Percentiles rank a stretch among this genome's conserved stretches.
These are phyloP conservation scores for Globisporangium alternatum DNA, from an alignment of 352 stramenopile genomes.

Conservation along the genomic window DNA sequence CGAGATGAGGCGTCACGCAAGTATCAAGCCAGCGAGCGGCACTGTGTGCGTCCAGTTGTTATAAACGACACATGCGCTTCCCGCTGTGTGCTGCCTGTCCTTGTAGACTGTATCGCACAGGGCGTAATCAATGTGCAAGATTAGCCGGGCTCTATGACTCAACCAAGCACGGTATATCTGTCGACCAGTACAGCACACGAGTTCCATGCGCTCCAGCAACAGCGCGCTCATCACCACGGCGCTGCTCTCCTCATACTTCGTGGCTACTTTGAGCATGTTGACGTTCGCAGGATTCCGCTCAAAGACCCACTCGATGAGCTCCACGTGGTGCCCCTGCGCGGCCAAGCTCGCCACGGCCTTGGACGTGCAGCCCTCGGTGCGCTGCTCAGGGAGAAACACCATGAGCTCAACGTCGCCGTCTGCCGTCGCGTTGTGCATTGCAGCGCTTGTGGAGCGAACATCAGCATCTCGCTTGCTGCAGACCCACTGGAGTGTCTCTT, in stretches of 20 bases:
- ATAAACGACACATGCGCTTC: not conserved
- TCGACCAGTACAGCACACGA: not conserved
- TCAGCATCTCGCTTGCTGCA: not conserved
- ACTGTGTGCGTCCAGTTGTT: not conserved
- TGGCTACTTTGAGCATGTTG: not conserved
- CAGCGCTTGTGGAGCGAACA: not conserved
- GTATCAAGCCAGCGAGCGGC: not conserved
- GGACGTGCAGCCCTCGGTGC: not conserved
- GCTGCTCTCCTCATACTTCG: not conserved
- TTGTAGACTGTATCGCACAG: not conserved
- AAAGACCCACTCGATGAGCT: slow-evolving; percentile 10
- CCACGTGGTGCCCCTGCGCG: not conserved
- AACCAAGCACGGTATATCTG: not conserved
- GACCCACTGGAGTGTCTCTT: slow-evolving; percentile 9
- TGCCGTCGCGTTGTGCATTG: slow-evolving; percentile 4
- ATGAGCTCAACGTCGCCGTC: slow-evolving; percentile 9
- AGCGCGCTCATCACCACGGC: not conserved
- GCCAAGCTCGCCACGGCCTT: not conserved
- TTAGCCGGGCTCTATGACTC: not conserved
- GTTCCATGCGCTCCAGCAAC: not conserved
- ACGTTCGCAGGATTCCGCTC: not conserved
- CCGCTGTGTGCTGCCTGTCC: not conserved
- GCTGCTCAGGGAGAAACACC: slow-evolving; percentile 3
- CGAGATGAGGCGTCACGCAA: too few species aligned
- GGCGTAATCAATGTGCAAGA: not conserved